Evolutionary conservation across 805 yeast species (phyloP).

Genomic region (Cyberlindnera veronae): DNA sequence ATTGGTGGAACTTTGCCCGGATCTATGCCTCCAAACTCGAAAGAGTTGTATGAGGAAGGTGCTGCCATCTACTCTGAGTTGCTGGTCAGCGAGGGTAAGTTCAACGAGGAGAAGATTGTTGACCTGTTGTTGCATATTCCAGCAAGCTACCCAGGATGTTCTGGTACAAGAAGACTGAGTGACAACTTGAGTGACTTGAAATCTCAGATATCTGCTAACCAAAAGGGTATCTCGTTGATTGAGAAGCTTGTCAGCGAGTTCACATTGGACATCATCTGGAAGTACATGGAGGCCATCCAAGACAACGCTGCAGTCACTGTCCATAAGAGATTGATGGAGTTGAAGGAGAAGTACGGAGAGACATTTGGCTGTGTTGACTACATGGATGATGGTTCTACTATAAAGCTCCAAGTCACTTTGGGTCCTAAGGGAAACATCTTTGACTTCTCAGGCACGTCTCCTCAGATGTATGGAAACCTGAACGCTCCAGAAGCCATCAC

Average conservation of each 20-base stretch:
- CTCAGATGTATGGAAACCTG: constrained; percentile 84
- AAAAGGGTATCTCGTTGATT: constrained; percentile 72
- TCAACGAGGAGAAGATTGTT: constrained; percentile 69
- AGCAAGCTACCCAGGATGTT: constrained; percentile 77
- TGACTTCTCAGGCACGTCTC: constrained; percentile 84
- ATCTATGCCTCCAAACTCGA: constrained; percentile 91
- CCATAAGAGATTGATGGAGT: constrained; percentile 44
- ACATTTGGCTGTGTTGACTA: constrained; percentile 53
- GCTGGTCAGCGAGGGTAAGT: constrained; percentile 65
- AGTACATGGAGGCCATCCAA: constrained; percentile 81
- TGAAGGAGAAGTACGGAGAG: constrained; percentile 40
- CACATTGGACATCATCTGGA: constrained; percentile 52
- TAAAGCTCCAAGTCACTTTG: constrained; percentile 51
- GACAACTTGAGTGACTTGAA: constrained; percentile 84
- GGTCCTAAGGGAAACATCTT: constrained; percentile 54
- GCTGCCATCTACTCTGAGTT: constrained; percentile 80
- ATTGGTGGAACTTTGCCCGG: constrained; percentile 89
- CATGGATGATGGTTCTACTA: constrained; percentile 81
- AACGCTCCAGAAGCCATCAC: constrained; percentile 93
- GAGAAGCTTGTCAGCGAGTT: constrained; percentile 59
- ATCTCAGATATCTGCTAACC: constrained; percentile 88
- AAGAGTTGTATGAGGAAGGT: constrained; percentile 83
- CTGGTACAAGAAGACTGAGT: constrained; percentile 79
- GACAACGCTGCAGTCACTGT: constrained; percentile 74
- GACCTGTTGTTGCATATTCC: constrained; percentile 67